Conservation (phyloP, 148 eudicot genomes). For the Fallopia convolvulus region DNA sequence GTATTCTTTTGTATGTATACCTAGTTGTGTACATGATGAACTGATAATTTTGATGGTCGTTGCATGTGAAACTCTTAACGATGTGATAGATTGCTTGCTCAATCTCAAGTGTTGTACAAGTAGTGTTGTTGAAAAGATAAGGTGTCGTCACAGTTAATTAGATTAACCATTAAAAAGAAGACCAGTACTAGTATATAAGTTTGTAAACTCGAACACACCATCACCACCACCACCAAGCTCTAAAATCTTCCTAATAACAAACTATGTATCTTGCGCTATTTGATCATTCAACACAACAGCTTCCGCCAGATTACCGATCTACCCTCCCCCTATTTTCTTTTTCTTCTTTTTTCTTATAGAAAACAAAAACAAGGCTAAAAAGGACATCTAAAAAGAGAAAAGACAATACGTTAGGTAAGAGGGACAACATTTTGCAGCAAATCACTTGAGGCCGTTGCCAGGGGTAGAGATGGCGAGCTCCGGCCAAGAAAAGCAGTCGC, state of each 20-base stretch:
- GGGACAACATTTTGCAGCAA: background rate
- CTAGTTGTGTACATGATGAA: background rate
- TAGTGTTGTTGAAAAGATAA: background rate
- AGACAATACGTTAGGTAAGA: background rate
- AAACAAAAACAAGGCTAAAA: background rate
- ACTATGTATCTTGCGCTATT: background rate
- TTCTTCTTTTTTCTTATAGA: too few relatives aligned
- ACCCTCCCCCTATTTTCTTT: background rate
- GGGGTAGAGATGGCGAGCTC: constrained; percentile 64
- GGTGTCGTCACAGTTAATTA: too few relatives aligned
- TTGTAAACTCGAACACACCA: background rate
- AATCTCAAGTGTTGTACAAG: too few relatives aligned
- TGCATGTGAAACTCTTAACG: background rate
- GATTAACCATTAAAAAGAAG: background rate
- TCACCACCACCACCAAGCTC: background rate
- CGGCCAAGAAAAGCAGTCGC: constrained; percentile 41
- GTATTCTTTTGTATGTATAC: too few relatives aligned
- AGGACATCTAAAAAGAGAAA: background rate
- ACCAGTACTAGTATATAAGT: background rate
- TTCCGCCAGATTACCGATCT: background rate
- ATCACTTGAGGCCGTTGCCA: constrained; percentile 31
- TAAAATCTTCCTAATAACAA: background rate
- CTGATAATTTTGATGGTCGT: background rate
- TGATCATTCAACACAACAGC: background rate
- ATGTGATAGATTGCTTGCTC: too few relatives aligned